A percentile compares a stretch with the other conserved stretches of the same genome.
Conservation (phyloP, 345 rosid species). For the Populus euphratica region DNA sequence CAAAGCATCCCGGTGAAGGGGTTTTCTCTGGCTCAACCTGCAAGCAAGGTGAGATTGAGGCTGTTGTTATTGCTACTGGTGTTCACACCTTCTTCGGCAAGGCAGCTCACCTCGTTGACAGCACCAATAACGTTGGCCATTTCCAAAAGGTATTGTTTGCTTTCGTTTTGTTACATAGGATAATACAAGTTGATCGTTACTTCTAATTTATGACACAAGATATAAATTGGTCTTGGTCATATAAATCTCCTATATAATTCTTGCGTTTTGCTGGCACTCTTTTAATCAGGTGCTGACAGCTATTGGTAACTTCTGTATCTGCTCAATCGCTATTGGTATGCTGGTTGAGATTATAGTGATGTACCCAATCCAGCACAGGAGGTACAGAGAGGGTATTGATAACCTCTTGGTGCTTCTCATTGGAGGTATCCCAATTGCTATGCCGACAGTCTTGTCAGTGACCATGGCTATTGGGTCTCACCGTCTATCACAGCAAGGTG, state of each 20-base stretch:
- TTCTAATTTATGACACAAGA: background rate
- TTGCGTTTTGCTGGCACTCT: background rate
- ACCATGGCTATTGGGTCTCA: constrained; percentile 99
- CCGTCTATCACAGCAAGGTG: constrained; percentile 85
- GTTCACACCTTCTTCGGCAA: constrained; percentile 95
- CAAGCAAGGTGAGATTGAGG: constrained; percentile 95
- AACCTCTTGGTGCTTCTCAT: constrained; percentile 93
- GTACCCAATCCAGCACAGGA: constrained; percentile 71
- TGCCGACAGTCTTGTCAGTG: constrained; percentile 95
- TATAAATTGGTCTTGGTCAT: background rate
- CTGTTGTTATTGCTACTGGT: constrained; percentile 87
- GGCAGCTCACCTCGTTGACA: constrained; percentile 93
- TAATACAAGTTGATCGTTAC: background rate
- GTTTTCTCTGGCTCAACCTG: constrained; percentile 92
- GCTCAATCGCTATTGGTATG: constrained; percentile 84
- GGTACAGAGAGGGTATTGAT: constrained; percentile 80
- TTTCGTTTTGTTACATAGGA: background rate
- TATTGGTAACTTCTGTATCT: constrained; percentile 95
- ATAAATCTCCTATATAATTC: background rate
- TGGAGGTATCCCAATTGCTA: constrained; percentile 96
- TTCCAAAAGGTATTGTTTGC: constrained; percentile 62
- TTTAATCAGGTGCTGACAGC: constrained; percentile 65
- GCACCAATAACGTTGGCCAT: constrained; percentile 90
- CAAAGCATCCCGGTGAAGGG: constrained; percentile 62
- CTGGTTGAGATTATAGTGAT: constrained; percentile 65